Evolutionary conservation across 2,329 filamentous ascomycete genomes (phyloP).

Genomic region (Alternaria solani): DNA sequence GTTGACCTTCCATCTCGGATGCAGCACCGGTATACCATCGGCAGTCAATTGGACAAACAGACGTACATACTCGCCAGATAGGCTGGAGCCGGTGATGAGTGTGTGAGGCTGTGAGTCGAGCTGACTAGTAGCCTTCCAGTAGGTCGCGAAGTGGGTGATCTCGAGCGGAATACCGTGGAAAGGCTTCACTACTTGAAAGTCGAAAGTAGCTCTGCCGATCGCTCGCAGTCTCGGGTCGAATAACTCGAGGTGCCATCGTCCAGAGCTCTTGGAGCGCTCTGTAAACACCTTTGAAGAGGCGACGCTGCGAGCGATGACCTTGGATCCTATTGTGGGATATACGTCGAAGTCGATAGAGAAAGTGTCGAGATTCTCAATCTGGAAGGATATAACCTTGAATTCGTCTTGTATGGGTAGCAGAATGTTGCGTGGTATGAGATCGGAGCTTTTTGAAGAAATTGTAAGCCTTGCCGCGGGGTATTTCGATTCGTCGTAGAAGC

Average conservation of each 20-base stretch:
- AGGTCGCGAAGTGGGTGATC: conserved; percentile 97
- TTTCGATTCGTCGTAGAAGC: conserved; percentile 97
- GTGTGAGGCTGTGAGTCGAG: conserved; percentile 84
- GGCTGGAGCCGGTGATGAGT: conserved; percentile 90
- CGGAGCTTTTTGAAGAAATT: conserved; percentile 94
- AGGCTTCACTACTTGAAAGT: conserved; percentile 94
- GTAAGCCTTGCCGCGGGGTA: conserved; percentile 94
- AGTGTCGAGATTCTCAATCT: conserved; percentile 89
- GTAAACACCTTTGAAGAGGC: conserved; percentile 88
- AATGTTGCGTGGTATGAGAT: conserved; percentile 95
- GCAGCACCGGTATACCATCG: conserved; percentile 86
- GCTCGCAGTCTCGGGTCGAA: conserved; percentile 91
- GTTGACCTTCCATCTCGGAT: conserved; percentile 81
- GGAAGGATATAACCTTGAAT: conserved; percentile 90
- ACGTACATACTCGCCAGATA: conserved; percentile 94
- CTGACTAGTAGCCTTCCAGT: conserved; percentile 98
- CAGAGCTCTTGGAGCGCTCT: conserved; percentile 75
- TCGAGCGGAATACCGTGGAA: conserved; percentile 92
- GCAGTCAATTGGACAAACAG: conserved; percentile 91
- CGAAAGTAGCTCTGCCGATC: conserved; percentile 93
- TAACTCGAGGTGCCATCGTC: conserved; percentile 83
- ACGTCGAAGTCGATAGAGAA: conserved; percentile 98
- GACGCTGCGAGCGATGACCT: conserved; percentile 95
- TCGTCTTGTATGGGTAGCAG: conserved; percentile 97
- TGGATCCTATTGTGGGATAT: conserved; percentile 95